Percentiles rank a stretch among this genome's conserved stretches.
Conservation (phyloP, 2,329 filamentous ascomycete species). For the Ophiostoma sp. region DNA sequence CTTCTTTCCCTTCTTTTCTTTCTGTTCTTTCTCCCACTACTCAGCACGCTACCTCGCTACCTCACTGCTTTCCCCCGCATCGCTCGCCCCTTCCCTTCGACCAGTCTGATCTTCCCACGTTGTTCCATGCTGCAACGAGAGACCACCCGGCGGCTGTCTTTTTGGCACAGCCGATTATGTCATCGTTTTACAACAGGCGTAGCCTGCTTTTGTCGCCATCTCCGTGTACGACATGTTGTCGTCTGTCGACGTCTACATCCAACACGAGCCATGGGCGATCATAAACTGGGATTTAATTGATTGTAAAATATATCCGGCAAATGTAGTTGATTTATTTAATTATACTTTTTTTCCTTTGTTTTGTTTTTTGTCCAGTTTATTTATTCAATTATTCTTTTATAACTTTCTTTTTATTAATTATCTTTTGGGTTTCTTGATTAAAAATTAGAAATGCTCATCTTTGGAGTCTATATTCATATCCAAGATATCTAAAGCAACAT, state of each 20-base stretch:
- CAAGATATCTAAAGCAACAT: neutral
- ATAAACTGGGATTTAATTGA: neutral
- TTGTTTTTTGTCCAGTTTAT: neutral
- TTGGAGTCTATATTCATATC: too few species aligned
- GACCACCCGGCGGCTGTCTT: slow-evolving; percentile 19
- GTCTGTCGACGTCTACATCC: slow-evolving; percentile 2
- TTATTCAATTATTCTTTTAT: neutral
- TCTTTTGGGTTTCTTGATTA: too few species aligned
- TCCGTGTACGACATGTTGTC: neutral
- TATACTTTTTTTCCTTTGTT: neutral
- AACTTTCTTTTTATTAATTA: too few species aligned
- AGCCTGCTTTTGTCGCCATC: neutral
- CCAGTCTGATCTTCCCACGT: slow-evolving; percentile 39
- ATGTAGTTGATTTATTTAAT: neutral
- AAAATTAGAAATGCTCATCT: too few species aligned
- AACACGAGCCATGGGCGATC: slow-evolving; percentile 1
- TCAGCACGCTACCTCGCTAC: neutral
- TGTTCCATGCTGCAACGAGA: slow-evolving; percentile 34
- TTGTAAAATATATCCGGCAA: neutral
- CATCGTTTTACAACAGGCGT: neutral
- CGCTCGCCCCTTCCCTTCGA: slow-evolving; percentile 25
- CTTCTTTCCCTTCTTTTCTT: neutral
- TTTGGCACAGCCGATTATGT: slow-evolving; percentile 17
- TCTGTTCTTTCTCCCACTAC: too few species aligned
- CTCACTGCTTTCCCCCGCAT: slow-evolving; percentile 3